Percentiles rank a stretch among this genome's conserved stretches.
phyloP scores from a whole-genome alignment of 2,329 filamentous ascomycete species.

The Colletotrichum filicis region DNA sequence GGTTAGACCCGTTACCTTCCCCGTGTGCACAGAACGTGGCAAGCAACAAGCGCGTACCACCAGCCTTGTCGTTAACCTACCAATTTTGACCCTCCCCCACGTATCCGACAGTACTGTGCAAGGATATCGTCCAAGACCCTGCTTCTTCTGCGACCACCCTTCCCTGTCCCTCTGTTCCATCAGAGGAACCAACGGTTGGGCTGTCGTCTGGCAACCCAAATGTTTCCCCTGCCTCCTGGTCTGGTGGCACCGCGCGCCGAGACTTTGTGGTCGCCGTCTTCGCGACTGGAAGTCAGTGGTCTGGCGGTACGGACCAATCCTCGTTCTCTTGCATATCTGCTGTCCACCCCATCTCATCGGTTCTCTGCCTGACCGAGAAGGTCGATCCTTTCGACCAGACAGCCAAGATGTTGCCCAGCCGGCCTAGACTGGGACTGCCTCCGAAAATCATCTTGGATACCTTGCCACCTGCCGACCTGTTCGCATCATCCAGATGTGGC shows the following conservation, averaged over 20 bases:
- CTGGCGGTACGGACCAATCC: constrained; percentile 22
- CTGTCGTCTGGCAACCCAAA: not conserved
- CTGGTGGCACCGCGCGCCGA: constrained; percentile 6
- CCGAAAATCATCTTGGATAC: constrained; percentile 17
- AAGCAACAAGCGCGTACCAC: not conserved
- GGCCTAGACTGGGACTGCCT: constrained; percentile 20
- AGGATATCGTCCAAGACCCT: not conserved
- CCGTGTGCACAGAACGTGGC: not conserved
- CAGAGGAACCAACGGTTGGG: not conserved
- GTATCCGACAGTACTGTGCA: constrained; percentile 6
- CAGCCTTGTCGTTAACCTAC: not conserved
- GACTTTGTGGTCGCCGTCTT: constrained; percentile 5
- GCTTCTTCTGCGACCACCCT: not conserved
- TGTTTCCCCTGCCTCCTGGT: not conserved
- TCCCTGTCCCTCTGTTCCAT: not conserved
- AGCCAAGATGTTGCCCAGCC: constrained; percentile 30
- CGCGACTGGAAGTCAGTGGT: constrained; percentile 2
- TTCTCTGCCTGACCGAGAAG: constrained; percentile 35
- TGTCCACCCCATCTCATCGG: constrained; percentile 22
- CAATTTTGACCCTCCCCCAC: constrained; percentile 11
- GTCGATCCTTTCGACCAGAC: constrained; percentile 22
- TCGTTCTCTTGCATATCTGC: constrained; percentile 23
- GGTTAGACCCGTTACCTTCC: not conserved
- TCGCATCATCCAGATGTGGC: not conserved
- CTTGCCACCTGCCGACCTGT: constrained; percentile 23